Evolutionary conservation across 352 stramenopile genomes (phyloP), one percentile per base, ranked within the genome.

Genomic region (Halophytophthora batemanensis): DNA sequence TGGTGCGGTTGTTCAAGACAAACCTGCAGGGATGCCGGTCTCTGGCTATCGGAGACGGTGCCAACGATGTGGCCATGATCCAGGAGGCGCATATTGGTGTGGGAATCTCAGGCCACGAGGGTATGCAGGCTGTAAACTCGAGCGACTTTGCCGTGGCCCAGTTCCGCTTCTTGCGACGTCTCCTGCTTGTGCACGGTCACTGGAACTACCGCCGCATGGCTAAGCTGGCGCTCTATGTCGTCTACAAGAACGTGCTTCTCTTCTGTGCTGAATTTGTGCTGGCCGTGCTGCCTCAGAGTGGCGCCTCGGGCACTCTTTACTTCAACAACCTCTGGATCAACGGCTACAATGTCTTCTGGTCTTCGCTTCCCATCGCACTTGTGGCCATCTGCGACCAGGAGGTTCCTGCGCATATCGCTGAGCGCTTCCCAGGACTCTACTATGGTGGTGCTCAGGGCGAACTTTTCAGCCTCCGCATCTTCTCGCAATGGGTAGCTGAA

Each of bases 1-100:
- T 96, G 42, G 82, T 96, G 39, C 74, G 83, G 11, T 59, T 95
- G 10, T 87, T 94, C 58, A 93, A 96, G 54, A 86, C 78, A 0
- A 89, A 85, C 39, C 66, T 95, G 79, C 59, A 86, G 22, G 68
- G 91, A 58, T 82, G 87, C 64, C 66, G 93, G 10, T 97, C 93
- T 10, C 84, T 99, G 15, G 86, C 95, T 6, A 99, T 99, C 59
- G 97, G 97, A 17, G 97, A 99, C 71, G 97, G 97, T 14, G 97
- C 97, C 21, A 99, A 99, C 64, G 97, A 99, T 56, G 97, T 99
- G 36, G 95, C 94, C 28, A 99, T 99, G 97, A 99, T 99, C 63
- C 95, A 99, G 62, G 95, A 98, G 67, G 97, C 97, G 12, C 95
- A 99, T 57, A 95, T 99, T 45, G 97, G 97, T 42, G 87, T 99